Base-by-base conservation (phyloP, 805 yeast genomes). In the Starmerella bombi region DNA sequence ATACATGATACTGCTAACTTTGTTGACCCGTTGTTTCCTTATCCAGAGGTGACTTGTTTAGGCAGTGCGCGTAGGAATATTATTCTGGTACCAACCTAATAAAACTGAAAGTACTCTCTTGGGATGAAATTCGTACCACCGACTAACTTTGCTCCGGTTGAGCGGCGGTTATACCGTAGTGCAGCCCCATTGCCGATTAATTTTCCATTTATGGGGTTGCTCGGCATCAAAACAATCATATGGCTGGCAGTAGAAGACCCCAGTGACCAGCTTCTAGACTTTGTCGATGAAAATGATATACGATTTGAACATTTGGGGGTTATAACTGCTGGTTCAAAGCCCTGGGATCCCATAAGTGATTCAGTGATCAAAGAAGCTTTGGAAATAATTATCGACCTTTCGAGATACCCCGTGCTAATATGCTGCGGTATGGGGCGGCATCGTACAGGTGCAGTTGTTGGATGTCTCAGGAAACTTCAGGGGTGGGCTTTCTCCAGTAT, bases 351-450 rank as follows among this genome's bases (percentile, higher is more conserved):
- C 9, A 66, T 88, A 27, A 81, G 85, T 16, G 94, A 85, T 55
- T 69, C 73, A 32, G 74, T 93, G 18, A 84, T 88, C 39, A 72
- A 74, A 21, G 76, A 75, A 45, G 93, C 95, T 1, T 62, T 88
- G 46, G 80, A 77, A 46, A 68, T 84, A 25, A 80, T 88, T 16
- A 72, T 77, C 33, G 72, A 82, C 51, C 70, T 70, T 47, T 69
- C 72, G n/a, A 74, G 76, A 57, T 82, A 83, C 54, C 97, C 98
- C 0, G 53, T 91, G 46, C 63, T 91, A 37, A 86, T 86, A 4
- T 91, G 97, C 59, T 91, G 97, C 54, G 95, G 96, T 12, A 91
- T 91, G 98, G 98, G 98, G 0, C 67, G 98, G 50, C 98, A 88
- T 59, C 69, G 98, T 49, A 86, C 97, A 0, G 98, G 98, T 1